Evolutionary conservation across 257 asterid species (phyloP), one percentile per base, ranked within the genome.

Genomic region (Lycium barbarum): DNA sequence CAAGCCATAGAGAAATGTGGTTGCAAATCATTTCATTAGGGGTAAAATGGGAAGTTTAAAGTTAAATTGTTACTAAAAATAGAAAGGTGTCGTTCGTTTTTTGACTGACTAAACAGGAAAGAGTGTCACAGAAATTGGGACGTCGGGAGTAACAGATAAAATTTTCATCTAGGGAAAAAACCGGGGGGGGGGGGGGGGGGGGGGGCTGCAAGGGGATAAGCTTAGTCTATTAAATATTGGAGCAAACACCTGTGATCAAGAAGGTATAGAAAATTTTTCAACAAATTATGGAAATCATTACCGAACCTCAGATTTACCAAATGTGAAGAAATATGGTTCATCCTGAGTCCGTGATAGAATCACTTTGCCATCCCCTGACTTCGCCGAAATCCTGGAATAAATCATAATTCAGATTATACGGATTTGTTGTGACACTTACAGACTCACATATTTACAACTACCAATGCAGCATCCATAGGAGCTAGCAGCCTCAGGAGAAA

Each of bases 251-350:
- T 22, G 67, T 18, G 59, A 65, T 61, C 84, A 84, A 74, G 59
- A 59, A 49, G 0, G 6, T 8, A 79, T 40, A 67, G 0, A 15
- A 36, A 12, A 65, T 12, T 9, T 18, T 12, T 59, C 33, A 1
- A 18, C 47, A 71, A 35, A 17, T 33, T 36, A 83, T 2, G 76
- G 84, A 55, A 71, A 55, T 79, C 2, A 58, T 79, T 71, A 66
- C 85, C 85, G 45, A 53, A 92, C 99, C 97, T 97, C 98, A 73
- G 96, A 92, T 90, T 93, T 95, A 83, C 99, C 99, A 68, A 93
- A 92, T 51, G 98, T 97, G 87, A 97, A 97, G 88, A 84, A 87
- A 83, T 92, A 87, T 7, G 99, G 99, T 79, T 93, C 98, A 82
- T 93, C 96, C 67, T 90, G 83, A 6, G 94, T 90, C 84, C 84